Evolutionary conservation across 805 yeast species (phyloP), one percentile per base, ranked within the genome.

Genomic region (Candida railenensis): DNA sequence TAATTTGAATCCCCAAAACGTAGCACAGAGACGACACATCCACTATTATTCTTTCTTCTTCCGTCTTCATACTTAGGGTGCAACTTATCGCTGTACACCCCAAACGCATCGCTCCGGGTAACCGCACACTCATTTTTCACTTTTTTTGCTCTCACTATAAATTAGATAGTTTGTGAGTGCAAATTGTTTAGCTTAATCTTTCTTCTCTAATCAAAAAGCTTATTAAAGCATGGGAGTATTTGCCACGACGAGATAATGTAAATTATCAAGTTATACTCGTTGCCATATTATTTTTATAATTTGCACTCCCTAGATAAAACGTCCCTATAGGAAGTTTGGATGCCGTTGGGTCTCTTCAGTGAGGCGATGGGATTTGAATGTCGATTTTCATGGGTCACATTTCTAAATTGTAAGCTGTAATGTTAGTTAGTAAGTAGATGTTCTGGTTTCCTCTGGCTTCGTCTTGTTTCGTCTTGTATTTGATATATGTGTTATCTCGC

Each of bases 231-330:
- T 73, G 84, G 80, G 81, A 77, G 69, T 69, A 70, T 76, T 77
- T 80, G 85, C 85, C 85, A 80, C 85, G 85, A 71, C 83, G 83
- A 67, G 77, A 66, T 74, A 73, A 77, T 74, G 80, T 66, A 74
- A 49, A 74, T 72, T 71, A 72, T 76, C 82, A 77, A 78, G 82
- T 78, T 74, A 73, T 69, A 66, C 71, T 66, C 83, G 83, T 79
- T 80, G 85, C 85, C 85, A 80, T 78, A 25, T 67, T 71, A 57
- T 61, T 59, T 63, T 18, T 54, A 57, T 55, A 54, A 57, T 58
- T 53, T 58, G 57, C 63, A 62, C 71, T 79, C 80, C 83, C 83
- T 67, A 80, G 82, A 80, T 49, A 49, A 69, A 59, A 54, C 67
- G 52, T 66, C 83, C 83, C 71, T 61, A 66, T 74, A 78, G 84